These are phyloP conservation scores for Dipodascus geniculatus DNA, from an alignment of 805 yeast species.

Conservation along the genomic window DNA sequence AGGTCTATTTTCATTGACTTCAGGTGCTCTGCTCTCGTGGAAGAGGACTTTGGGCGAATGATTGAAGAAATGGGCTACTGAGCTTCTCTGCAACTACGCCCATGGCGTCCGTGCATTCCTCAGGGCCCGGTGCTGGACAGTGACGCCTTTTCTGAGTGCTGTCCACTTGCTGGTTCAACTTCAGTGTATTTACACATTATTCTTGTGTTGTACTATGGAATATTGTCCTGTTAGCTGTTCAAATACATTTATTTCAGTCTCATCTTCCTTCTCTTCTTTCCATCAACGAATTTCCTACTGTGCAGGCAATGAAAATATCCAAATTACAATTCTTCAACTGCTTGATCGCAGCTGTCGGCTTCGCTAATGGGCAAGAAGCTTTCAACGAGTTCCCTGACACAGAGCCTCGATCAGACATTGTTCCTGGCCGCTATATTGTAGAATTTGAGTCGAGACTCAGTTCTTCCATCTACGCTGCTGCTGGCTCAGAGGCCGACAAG, in stretches of 20 bases:
- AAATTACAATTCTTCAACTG: not conserved
- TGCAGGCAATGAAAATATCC: not conserved
- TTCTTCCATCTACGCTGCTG: not conserved
- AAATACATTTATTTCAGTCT: too few species aligned
- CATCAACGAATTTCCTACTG: not conserved
- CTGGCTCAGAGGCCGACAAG: not conserved
- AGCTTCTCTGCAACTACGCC: not conserved
- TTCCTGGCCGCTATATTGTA: slow-evolving; percentile 3
- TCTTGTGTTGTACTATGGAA: too few species aligned
- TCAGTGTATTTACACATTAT: too few species aligned
- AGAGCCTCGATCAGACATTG: not conserved
- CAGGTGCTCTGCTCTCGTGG: slow-evolving; percentile 13
- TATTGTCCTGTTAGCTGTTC: too few species aligned
- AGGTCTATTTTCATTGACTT: slow-evolving; percentile 21
- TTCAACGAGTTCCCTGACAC: not conserved
- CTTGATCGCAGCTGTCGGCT: not conserved
- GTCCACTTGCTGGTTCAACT: too few species aligned
- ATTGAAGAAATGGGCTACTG: slow-evolving; percentile 2
- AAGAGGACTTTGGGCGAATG: slow-evolving; percentile 3
- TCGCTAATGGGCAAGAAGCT: not conserved
- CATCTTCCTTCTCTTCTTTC: too few species aligned
- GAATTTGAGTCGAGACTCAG: not conserved
- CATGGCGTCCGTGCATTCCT: not conserved
- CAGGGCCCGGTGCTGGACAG: too few species aligned
- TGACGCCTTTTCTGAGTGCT: too few species aligned